Conservation (phyloP, 768 basidiomycete species). For the Lentinus brumalis region DNA sequence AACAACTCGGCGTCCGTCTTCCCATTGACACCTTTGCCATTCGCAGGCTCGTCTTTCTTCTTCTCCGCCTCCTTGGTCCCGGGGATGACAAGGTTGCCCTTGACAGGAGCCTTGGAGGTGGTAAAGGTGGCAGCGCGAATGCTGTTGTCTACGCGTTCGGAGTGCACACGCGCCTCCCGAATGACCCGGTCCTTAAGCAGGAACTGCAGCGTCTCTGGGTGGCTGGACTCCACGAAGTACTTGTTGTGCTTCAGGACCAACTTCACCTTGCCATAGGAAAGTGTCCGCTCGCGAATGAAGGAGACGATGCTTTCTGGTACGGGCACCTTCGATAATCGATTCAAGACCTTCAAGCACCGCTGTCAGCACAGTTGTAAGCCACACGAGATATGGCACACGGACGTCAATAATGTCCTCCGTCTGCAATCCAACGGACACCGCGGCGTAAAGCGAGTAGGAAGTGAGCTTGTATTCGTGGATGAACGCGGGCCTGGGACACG, state of each 20-base stretch:
- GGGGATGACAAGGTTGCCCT: constrained; percentile 83
- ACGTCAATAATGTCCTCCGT: constrained; percentile 99
- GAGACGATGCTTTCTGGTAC: constrained; percentile 84
- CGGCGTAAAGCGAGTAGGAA: constrained; percentile 96
- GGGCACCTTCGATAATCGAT: constrained; percentile 87
- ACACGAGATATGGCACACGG: constrained; percentile 36
- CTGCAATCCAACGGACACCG: constrained; percentile 96
- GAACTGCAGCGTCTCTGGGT: constrained; percentile 89
- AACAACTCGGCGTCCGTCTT: constrained; percentile 77
- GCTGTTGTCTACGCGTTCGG: constrained; percentile 68
- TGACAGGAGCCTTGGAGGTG: constrained; percentile 78
- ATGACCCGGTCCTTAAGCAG: constrained; percentile 87
- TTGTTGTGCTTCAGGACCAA: constrained; percentile 97
- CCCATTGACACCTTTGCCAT: constrained; percentile 27
- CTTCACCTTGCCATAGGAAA: constrained; percentile 98
- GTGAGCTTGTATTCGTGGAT: constrained; percentile 99
- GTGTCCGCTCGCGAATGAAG: constrained; percentile 90
- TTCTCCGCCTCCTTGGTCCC: constrained; percentile 78
- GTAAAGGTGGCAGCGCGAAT: constrained; percentile 78
- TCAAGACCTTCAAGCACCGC: constrained; percentile 58
- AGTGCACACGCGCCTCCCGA: constrained; percentile 77
- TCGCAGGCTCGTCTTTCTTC: constrained; percentile 61
- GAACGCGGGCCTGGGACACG: constrained; percentile 76
- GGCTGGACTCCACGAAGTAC: constrained; percentile 94
- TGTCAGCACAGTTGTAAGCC: constrained; percentile 26